Base-by-base conservation (phyloP, 2,329 filamentous ascomycete genomes). In the Alternaria infectoria region DNA sequence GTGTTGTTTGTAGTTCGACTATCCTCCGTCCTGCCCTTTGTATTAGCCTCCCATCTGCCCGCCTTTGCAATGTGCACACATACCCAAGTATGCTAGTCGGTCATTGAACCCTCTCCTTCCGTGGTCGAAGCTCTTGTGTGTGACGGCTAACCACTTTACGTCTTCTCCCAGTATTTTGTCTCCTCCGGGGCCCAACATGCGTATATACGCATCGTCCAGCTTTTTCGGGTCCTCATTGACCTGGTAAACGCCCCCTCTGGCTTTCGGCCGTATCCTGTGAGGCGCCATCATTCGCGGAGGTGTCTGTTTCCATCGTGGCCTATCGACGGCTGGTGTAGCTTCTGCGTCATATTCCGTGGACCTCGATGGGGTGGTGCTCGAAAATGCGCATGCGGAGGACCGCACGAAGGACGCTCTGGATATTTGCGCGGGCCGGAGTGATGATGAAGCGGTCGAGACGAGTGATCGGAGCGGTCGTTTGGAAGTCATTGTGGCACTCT, bases 71-170 rank as follows among this genome's bases (percentile, higher is more conserved):
- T 15, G 26, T 40, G n/a, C 52, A 36, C 47, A 54, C 59, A 75
- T 87, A 96, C 93, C 95, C 57, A 97, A 84, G 76, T 92, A 93
- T n/a, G 93, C 92, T 80, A 99, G 84, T 66, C 93, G 88, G 75
- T 97, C 95, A 79, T 99, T 99, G 83, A 95, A 97, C 1, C 95
- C 95, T 84, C 94, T 90, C 75, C 93, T 86, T 56, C 94, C 96
- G 77, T 98, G 93, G 78, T 99, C 95, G 77, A 97, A 98, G 81
- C 93, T 97, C 87, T 98, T 98, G 81, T 98, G 96, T 69, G 96
- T 99, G 59, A 99, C 88, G 28, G 94, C 94, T 75, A 98, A 84
- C 96, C 96, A 99, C 83, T 97, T 98, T 66, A 96, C 86, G 82
- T 99, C 95, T 15, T 97, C 94, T 2, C 91, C 90, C 61, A 99